Evolutionary conservation across 495 filamentous ascomycete species (phyloP).

Genomic region (Xylaria scruposa): DNA sequence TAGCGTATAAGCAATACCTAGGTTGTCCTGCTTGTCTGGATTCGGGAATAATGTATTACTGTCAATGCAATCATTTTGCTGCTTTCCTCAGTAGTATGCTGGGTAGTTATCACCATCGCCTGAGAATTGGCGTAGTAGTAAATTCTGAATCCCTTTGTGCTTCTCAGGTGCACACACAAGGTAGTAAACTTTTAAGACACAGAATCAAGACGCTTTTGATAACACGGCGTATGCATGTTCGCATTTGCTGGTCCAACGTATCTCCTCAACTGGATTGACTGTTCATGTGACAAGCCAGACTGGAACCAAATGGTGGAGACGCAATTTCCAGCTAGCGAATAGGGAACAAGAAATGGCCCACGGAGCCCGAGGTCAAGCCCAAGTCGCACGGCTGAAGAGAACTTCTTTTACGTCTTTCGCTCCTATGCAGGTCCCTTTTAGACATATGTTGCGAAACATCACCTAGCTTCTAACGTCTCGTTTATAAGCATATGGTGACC

Average conservation of each 20-base stretch:
- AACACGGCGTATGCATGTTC: slow-evolving; percentile 4
- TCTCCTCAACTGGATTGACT: background rate
- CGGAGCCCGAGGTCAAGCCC: slow-evolving; percentile 2
- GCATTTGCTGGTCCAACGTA: background rate
- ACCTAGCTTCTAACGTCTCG: background rate
- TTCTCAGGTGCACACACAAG: background rate
- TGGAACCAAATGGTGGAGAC: slow-evolving; percentile 5
- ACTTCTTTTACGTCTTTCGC: background rate
- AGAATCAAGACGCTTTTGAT: background rate
- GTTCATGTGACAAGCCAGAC: slow-evolving; percentile 25
- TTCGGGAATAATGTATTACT: no score
- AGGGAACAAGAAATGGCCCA: background rate
- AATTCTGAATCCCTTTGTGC: no score
- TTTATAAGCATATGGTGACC: background rate
- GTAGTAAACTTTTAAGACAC: background rate
- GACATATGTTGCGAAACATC: background rate
- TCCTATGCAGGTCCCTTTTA: background rate
- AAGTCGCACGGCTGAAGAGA: background rate
- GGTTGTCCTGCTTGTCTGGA: background rate
- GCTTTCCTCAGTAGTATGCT: background rate
- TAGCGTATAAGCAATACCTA: background rate
- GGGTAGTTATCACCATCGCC: no score
- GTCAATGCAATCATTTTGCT: background rate
- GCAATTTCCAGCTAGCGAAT: slow-evolving; percentile 23
- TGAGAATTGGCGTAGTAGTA: no score